Base-by-base conservation (phyloP, 2,329 filamentous ascomycete species). In the Aspergillus sp. region DNA sequence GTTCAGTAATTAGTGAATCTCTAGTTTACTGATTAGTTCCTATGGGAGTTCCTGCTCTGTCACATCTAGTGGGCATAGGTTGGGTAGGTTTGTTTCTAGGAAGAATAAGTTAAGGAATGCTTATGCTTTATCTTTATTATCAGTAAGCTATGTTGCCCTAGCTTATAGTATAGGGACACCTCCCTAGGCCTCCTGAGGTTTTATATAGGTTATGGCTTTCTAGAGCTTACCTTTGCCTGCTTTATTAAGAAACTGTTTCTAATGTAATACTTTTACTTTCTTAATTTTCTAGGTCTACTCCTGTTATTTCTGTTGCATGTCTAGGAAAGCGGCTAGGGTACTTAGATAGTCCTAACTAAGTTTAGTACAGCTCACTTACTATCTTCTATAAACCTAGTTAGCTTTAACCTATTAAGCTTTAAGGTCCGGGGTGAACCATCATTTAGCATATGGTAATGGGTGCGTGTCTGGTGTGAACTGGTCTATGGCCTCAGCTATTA, bases 191-290 rank as follows among this genome's bases (percentile, higher is more conserved):
- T 53, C 51, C 40, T 30, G 33, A 9, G 39, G 46, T 6, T 19
- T 31, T n/a, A 52, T 46, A 12, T 57, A 52, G 26, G 37, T 49
- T 27, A 42, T 48, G 37, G 46, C 41, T 43, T 51, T 52, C 51
- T 37, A 54, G 3, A 57, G 41, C 4, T 52, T 37, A 27, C 45
- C 43, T 42, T 51, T 34, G 8, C 36, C 42, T 11, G 48, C 51
- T 45, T 51, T 46, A 35, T 57, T 47, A 19, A 57, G 47, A 30
- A 54, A 52, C 28, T 52, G 44, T 38, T 50, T 54, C 47, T 43
- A 52, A 38, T 52, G 42, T 12, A 41, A 37, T 29, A 38, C 34
- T 27, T 46, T 49, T 7, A 27, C 40, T 33, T 49, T 49, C 27
- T 47, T 40, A 28, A 47, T 49, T n/a, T 13, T 43, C 30, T 41